Percentiles rank a stretch among this genome's conserved stretches.
Evolutionary conservation across 108 stramenopile genomes (phyloP).

Genomic region (Fistulifera pelliculosa): DNA sequence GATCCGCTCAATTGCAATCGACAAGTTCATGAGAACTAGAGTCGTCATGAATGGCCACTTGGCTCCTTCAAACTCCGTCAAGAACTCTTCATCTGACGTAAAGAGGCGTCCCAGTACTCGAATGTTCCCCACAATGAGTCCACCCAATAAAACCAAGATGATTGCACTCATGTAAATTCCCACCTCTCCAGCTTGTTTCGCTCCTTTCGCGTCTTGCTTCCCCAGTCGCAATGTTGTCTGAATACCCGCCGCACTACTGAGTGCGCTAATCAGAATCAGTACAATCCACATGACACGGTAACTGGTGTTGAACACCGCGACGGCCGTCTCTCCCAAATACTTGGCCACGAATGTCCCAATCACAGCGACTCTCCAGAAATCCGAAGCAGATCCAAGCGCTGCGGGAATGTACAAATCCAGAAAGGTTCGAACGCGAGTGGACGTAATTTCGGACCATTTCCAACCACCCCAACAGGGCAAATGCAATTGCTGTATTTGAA

Average conservation of each 20-base stretch:
- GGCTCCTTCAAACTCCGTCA: constrained; percentile 54
- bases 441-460: constrained; percentile 41
- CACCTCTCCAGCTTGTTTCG: constrained; percentile 46
- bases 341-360: constrained; percentile 61
- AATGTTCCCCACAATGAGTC: constrained; percentile 32
- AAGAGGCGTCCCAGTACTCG: constrained; percentile 58
- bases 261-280: constrained; percentile 50
- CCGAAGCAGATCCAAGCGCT: constrained; percentile 51
- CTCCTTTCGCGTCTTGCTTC: constrained; percentile 35
- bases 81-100: constrained; percentile 53
- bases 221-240: constrained; percentile 44
- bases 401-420: constrained; percentile 65
- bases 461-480: constrained; percentile 39
- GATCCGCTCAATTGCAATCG: constrained; percentile 68
- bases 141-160: constrained; percentile 28
- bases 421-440: constrained; percentile 46
- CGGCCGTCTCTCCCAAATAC: constrained; percentile 50
- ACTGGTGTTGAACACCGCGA: constrained; percentile 80
- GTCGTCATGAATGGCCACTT: constrained; percentile 46
- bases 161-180: constrained; percentile 34
- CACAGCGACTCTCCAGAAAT: constrained; percentile 77
- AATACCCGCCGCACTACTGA: constrained; percentile 44
- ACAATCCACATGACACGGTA: constrained; percentile 86
- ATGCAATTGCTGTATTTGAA: constrained; percentile 35
- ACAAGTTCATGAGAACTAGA: constrained; percentile 70